Base-by-base conservation (phyloP, 306 rosid genomes). In the Astragalus membranaceus region DNA sequence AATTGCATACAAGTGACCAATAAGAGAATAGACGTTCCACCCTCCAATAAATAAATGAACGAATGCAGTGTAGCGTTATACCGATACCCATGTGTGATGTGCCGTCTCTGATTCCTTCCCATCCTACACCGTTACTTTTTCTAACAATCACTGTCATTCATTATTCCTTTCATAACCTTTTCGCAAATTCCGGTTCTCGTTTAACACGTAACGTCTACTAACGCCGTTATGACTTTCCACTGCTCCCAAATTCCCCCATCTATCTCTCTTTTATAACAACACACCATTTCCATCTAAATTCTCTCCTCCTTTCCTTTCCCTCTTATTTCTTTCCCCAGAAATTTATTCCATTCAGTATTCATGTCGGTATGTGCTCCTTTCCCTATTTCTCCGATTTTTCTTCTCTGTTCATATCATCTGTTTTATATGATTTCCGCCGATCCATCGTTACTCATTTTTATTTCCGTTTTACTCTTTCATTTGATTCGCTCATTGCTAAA, bases 311-410 rank as follows among this genome's bases (percentile, higher is more conserved):
- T 9, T 29, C 13, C 37, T 64, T 73, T 77, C 36, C 10, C 43
- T 17, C 39, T 67, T 73, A 7, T 77, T 75, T 32, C 72, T 68
- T 71, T 81, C 58, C 83, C 82, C 32, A 71, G 69, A 64, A 78
- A 53, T 14, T 29, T 30, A 11, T 42, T 66, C 55, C 55, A 68
- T 66, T 74, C 56, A 42, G 70, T 39, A 81, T 82, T 83, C 89
- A 90, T 90, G 94, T 84, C 96, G 94, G 94, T 88, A 86, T 47
- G 89, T 77, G 12, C 33, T 58, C 10, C 35, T 72, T 72, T 5
- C 26, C 14, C n/a, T 8, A 32, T 57, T 47, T 14, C 4, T 23
- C 3, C 64, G 23, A 20, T 74, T 47, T 42, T 6, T 14, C 26
- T 44, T 60, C 5, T 43, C 29, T 26, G 30, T 62, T 73, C 74